Evolutionary conservation across 352 stramenopile species (phyloP).

Genomic region (Globisporangium perplexum): DNA sequence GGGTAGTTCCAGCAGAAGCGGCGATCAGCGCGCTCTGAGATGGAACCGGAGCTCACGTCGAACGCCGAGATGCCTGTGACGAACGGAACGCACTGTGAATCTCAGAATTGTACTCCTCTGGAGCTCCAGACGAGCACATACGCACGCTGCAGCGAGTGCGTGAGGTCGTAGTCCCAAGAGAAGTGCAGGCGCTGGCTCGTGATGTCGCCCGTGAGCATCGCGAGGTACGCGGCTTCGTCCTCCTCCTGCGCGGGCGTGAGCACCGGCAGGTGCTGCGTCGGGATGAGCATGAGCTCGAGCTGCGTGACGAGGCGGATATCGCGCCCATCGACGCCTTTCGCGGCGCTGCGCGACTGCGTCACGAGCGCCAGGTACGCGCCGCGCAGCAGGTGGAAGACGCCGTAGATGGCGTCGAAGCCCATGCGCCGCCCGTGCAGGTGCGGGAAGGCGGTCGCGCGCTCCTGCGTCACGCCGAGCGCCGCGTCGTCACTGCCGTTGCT

Average conservation of each 20-base stretch:
- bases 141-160: conserved; percentile 72
- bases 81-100: neutral
- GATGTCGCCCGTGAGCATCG: conserved; percentile 56
- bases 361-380: conserved; percentile 69
- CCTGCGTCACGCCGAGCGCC: conserved; percentile 42
- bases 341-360: conserved; percentile 57
- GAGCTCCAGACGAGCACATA: neutral
- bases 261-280: conserved; percentile 46
- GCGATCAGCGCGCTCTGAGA: conserved; percentile 73
- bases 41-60: conserved; percentile 39
- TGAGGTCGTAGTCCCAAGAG: conserved; percentile 68
- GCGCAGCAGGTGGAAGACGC: conserved; percentile 63
- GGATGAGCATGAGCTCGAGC: conserved; percentile 63
- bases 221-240: conserved; percentile 54
- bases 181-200: conserved; percentile 68
- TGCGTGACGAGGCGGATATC: conserved; percentile 53
- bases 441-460: conserved; percentile 54
- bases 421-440: conserved; percentile 70
- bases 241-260: conserved; percentile 46
- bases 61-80: conserved; percentile 47
- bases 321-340: conserved; percentile 36
- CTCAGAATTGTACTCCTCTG: neutral
- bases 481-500: conserved; percentile 15
- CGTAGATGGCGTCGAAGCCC: conserved; percentile 76
- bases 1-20: conserved; percentile 94